A percentile compares a stretch with the other conserved stretches of the same genome.
Conservation (phyloP, 2,329 filamentous ascomycete species). For the Xylariaceae sp. region DNA sequence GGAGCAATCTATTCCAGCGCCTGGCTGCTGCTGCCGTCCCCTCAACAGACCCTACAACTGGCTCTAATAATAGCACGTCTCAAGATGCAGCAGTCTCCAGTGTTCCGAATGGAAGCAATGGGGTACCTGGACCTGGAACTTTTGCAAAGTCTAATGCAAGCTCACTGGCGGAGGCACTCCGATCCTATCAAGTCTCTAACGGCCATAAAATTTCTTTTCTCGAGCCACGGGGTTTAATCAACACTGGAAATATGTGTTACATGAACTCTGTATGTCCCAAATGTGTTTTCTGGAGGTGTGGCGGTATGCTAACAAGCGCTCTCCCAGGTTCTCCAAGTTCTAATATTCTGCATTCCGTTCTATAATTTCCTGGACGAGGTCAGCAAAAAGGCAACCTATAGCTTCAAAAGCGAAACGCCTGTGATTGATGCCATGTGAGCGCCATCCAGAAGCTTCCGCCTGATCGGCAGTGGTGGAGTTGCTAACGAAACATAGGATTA, state of each 20-base stretch:
- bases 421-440: constrained; percentile 88
- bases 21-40: constrained; percentile 18
- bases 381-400: constrained; percentile 75
- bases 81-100: constrained; percentile 23
- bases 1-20: constrained; percentile 35
- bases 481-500: constrained; percentile 56
- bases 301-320: background rate
- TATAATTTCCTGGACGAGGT: constrained; percentile 89
- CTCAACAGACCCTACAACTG: constrained; percentile 21
- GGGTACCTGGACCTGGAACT: constrained; percentile 23
- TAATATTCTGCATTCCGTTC: constrained; percentile 90
- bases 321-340: constrained; percentile 85
- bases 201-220: constrained; percentile 71
- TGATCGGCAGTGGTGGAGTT: background rate
- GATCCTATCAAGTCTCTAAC: constrained; percentile 62
- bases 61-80: constrained; percentile 17
- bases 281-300: background rate
- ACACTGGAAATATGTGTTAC: constrained; percentile 99
- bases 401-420: constrained; percentile 92
- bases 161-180: constrained; percentile 58
- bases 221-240: constrained; percentile 87
- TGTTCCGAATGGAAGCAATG: constrained; percentile 21
- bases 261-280: constrained; percentile 88
- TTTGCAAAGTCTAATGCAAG: constrained; percentile 40
- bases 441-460: background rate